Base-by-base conservation (phyloP, 1,284 basidiomycete genomes). In the Trametes versicolor region DNA sequence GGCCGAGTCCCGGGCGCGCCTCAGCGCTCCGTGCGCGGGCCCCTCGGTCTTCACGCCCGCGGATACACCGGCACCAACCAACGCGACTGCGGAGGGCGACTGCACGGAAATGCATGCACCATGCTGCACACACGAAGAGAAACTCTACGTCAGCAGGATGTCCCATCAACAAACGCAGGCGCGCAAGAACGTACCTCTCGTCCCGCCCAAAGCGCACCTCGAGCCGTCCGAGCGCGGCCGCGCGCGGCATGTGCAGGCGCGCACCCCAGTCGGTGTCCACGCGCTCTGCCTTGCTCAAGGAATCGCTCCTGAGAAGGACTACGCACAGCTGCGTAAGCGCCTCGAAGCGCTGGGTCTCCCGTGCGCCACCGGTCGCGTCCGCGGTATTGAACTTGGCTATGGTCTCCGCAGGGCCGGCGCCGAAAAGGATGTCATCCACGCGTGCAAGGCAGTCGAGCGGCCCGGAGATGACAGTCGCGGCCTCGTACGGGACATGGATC, bases 401-500 rank as follows among this genome's bases (percentile, higher is more conserved):
- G 23, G 25, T 27, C 12, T 13, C 49, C 5, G 37, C n/a, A n/a
- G 34, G 36, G 32, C 27, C 10, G 19, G 17, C 29, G 19, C 53
- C 36, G 34, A 50, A 57, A 23, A 55, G 53, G 54, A 57, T 19
- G 29, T 56, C 53, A 47, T 62, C 55, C 9, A 62, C 34, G 27
- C 60, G 47, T 29, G 21, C 47, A 25, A 56, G 36, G 19, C 36
- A 25, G 61, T 58, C 61, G 8, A 51, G 39, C 37, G 39, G 3
- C 2, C 29, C 27, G 12, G 12, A 10, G 9, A 23, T 8, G 9
- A 29, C 36, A 37, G 36, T 8, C 48, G 37, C 39, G 9, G 47
- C 47, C 27, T 56, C 53, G 36, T 50, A 39, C 23, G 60, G 53
- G 23, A 52, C 12, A 12, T 66, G 58, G 25, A 63, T n/a, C 27